Evolutionary conservation across 139 green algal species (phyloP).

Genomic region (Dunaliella primolecta): DNA sequence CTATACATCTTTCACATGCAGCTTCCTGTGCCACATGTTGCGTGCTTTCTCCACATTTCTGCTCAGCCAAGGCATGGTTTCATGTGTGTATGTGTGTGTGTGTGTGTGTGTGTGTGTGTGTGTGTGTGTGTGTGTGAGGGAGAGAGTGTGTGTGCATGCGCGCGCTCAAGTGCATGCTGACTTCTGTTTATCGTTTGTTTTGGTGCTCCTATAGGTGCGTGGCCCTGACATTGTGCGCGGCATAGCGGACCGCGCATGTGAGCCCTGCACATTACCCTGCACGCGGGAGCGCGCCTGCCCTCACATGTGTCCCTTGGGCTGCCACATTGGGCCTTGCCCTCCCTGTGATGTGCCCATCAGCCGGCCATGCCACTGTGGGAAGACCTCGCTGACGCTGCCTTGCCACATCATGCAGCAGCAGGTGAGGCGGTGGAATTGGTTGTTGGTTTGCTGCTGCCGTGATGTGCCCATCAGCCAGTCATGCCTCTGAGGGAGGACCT

Average conservation of each 20-base stretch:
- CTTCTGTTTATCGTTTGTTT: too few relatives aligned
- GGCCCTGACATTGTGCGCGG: neutral
- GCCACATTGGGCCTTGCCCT: slow-evolving; percentile 52
- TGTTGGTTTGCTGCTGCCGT: too few relatives aligned
- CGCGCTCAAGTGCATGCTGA: too few relatives aligned
- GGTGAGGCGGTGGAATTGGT: too few relatives aligned
- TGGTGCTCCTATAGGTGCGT: neutral
- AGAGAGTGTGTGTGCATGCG: too few relatives aligned
- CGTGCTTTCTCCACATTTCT: too few relatives aligned
- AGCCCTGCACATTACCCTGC: slow-evolving; percentile 50
- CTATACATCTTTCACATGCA: too few relatives aligned
- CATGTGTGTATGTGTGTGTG: too few relatives aligned
- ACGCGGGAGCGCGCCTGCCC: slow-evolving; percentile 35
- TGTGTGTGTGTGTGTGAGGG: too few relatives aligned
- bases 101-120: too few relatives aligned
- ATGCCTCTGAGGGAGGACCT: slow-evolving; percentile 68
- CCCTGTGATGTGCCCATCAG: slow-evolving; percentile 19
- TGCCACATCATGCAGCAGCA: slow-evolving; percentile 40
- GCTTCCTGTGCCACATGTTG: too few relatives aligned
- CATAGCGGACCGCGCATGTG: slow-evolving; percentile 22
- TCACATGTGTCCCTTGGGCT: slow-evolving; percentile 59
- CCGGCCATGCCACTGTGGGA: slow-evolving; percentile 60
- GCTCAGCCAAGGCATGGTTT: too few relatives aligned
- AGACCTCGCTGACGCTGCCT: slow-evolving; percentile 51
- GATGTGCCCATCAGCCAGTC: neutral